Percentiles rank a stretch among this genome's conserved stretches.
These are phyloP conservation scores for Erysiphe neolycopersici DNA, from an alignment of 2,329 filamentous ascomycete species.

Conservation along the genomic window DNA sequence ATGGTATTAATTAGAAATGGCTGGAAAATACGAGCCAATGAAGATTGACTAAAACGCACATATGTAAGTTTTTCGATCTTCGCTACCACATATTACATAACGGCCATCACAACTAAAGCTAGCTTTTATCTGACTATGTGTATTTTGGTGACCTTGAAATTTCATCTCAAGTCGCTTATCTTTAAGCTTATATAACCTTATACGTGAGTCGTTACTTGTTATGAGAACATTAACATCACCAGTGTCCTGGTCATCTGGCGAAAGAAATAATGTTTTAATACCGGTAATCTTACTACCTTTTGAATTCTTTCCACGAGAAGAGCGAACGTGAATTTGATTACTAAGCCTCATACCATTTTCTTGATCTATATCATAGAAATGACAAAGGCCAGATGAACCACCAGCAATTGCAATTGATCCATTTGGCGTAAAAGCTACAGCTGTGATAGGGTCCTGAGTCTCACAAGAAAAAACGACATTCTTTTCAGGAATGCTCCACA, in stretches of 20 bases:
- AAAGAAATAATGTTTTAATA: slow-evolving; percentile 46
- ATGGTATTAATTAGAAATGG: background rate
- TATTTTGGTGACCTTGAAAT: slow-evolving; percentile 75
- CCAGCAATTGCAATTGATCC: slow-evolving; percentile 77
- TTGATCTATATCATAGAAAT: slow-evolving; percentile 69
- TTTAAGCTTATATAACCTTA: slow-evolving; percentile 67
- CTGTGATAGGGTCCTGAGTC: slow-evolving; percentile 69
- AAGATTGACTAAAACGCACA: slow-evolving; percentile 15
- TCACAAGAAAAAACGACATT: slow-evolving; percentile 60
- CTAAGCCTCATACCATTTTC: slow-evolving; percentile 43
- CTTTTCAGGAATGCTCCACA: slow-evolving; percentile 97
- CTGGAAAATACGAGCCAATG: background rate
- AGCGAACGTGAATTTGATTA: slow-evolving; percentile 78
- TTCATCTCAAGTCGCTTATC: slow-evolving; percentile 73
- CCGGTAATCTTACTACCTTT: slow-evolving; percentile 96
- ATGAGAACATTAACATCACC: slow-evolving; percentile 57
- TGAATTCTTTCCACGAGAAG: slow-evolving; percentile 71
- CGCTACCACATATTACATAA: slow-evolving; percentile 78
- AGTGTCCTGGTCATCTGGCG: slow-evolving; percentile 23
- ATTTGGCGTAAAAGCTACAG: slow-evolving; percentile 80
- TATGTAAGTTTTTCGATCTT: slow-evolving; percentile 71
- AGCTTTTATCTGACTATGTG: slow-evolving; percentile 70
- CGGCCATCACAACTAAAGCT: slow-evolving; percentile 65
- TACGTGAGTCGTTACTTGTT: slow-evolving; percentile 81
- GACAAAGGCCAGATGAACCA: slow-evolving; percentile 57